Evolutionary conservation across 495 filamentous ascomycete genomes (phyloP).

Genomic region (Aspergillus carlsbadensis): DNA sequence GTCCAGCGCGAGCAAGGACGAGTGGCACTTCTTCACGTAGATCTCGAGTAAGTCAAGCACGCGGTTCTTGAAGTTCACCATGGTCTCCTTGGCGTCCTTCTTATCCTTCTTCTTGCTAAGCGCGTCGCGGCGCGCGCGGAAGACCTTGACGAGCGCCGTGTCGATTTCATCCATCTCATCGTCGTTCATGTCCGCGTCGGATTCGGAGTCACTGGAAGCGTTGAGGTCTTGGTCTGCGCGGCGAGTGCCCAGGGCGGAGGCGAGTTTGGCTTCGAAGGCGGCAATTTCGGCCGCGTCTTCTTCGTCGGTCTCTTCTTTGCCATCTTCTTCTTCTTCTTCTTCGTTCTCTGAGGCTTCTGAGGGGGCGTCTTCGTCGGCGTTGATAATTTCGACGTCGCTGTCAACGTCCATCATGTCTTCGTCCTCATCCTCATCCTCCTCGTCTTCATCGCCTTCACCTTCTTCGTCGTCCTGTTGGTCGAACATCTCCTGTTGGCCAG

Average conservation of each 20-base stretch:
- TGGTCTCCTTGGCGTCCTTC: conserved; percentile 82
- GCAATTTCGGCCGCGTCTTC: conserved; percentile 54
- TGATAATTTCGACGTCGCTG: conserved; percentile 42
- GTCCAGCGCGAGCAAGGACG: conserved; percentile 61
- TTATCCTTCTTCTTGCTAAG: conserved; percentile 73
- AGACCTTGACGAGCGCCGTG: conserved; percentile 74
- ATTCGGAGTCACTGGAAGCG: conserved; percentile 46
- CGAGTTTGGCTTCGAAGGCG: conserved; percentile 75
- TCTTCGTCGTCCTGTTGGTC: conserved; percentile 68
- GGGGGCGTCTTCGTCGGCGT: conserved; percentile 31
- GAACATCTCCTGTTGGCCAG: conserved; percentile 84
- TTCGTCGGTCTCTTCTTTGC: conserved; percentile 44
- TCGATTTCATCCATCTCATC: conserved; percentile 94
- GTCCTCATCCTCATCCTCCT: conserved; percentile 25
- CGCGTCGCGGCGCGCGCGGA: conserved; percentile 65
- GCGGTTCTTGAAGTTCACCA: conserved; percentile 92
- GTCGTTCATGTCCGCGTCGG: conserved; percentile 83
- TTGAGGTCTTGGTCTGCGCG: conserved; percentile 54
- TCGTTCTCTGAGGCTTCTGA: conserved; percentile 34
- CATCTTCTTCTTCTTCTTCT: conserved; percentile 32
- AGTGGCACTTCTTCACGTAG: conserved; percentile 77
- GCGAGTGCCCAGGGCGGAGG: conserved; percentile 67
- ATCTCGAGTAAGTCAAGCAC: conserved; percentile 85
- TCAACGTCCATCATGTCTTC: conserved; percentile 37
- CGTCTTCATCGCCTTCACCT: conserved; percentile 24